Percentiles rank a stretch among this genome's conserved stretches.
phyloP scores from a whole-genome alignment of 768 basidiomycete species.

The Amanita molliuscula region DNA sequence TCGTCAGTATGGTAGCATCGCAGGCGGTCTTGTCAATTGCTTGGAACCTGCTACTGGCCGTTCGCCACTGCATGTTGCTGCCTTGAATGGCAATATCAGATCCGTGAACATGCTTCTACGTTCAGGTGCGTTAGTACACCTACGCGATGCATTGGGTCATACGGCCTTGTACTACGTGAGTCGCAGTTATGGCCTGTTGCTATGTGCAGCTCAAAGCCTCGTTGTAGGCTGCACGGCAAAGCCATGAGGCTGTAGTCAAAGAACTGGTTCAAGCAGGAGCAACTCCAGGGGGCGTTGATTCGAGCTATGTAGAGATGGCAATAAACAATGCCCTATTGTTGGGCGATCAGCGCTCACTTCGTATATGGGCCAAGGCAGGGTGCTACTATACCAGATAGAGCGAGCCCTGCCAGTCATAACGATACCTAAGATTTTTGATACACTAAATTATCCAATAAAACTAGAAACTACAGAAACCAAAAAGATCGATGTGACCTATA shows the following conservation, averaged over 20 bases:
- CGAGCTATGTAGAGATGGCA: constrained; percentile 45
- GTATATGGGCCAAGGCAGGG: constrained; percentile 53
- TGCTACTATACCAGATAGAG: constrained; percentile 12
- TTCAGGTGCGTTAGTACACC: constrained; percentile 74
- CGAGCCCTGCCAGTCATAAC: neutral
- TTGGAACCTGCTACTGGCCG: constrained; percentile 61
- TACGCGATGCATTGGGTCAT: constrained; percentile 71
- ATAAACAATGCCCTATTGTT: constrained; percentile 22
- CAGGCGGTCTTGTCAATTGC: constrained; percentile 66
- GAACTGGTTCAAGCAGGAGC: constrained; percentile 65
- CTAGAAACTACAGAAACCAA: neutral
- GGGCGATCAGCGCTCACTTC: constrained; percentile 32
- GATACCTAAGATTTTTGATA: neutral
- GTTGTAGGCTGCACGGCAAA: constrained; percentile 63
- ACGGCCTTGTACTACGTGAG: constrained; percentile 77
- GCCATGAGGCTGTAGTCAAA: constrained; percentile 50
- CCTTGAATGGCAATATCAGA: constrained; percentile 49
- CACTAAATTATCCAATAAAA: neutral
- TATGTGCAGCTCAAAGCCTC: constrained; percentile 2
- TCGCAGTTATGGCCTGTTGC: neutral
- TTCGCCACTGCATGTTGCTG: constrained; percentile 72
- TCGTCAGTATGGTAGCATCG: constrained; percentile 29
- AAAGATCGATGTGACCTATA: constrained; percentile 8
- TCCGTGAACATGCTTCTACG: constrained; percentile 43
- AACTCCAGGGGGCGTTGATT: constrained; percentile 58